Evolutionary conservation across 345 rosid genomes (phyloP), one percentile per base, ranked within the genome.

Genomic region (Lenwebbia sp.): DNA sequence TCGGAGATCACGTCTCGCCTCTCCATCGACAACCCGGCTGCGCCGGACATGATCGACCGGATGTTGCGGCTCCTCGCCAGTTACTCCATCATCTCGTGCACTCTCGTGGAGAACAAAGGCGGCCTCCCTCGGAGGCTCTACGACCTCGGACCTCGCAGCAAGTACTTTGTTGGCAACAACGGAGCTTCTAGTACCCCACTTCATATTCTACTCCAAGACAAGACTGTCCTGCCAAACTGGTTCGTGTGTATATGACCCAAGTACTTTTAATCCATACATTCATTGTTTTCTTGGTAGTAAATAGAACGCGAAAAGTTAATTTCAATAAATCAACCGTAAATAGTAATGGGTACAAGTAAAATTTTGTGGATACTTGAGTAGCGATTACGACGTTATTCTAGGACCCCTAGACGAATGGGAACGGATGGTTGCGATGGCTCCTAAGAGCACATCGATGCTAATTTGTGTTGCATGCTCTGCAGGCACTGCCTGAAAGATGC

Each of bases 251-350:
- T 23, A 22, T 55, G 58, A 23, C 11, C 17, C 58, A 55, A 11
- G 11, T 21, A 3, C 19, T 22, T 22, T 22, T 54, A 8, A 90
- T n/a, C 93, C 93, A 10, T 56, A 83, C 6, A 89, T 92, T 5
- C 86, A 83, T 12, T 93, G 89, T 8, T 55, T 55, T 55, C 58
- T 22, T 55, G 58, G 58, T 22, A 55, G 57, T 54, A 7, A 19
- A 54, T 21, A 55, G n/a, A 55, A 55, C 3, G 1, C 26, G 58
- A 22, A 55, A 55, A 8, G 11, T 3, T 8, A 4, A 52, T 14
- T 13, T 52, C 17, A 13, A 52, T 52, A 55, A 11, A 7, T 55
- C 26, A 55, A 55, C 26, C 26, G 11, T 22, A 55, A 55, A 55
- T 55, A 8, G n/a, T 55, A 55, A 7, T 55, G 26, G 12, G 58